Base-by-base conservation (phyloP, 768 basidiomycete genomes). In the Rhodotorula diobovata region DNA sequence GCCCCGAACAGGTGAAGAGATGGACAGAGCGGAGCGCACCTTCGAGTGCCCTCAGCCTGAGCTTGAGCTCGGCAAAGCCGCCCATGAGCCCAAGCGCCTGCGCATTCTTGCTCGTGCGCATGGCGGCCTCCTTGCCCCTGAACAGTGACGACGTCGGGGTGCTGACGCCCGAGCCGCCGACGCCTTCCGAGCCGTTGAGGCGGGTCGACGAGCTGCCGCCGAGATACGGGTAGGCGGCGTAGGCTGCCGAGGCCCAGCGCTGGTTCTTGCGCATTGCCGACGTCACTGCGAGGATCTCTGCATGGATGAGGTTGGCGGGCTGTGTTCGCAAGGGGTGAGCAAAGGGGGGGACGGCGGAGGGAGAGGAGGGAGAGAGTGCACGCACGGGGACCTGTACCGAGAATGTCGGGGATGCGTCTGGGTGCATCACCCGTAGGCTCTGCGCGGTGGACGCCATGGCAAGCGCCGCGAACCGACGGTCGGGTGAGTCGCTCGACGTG, bases 241-340 rank as follows among this genome's bases (percentile, higher is more conserved):
- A 78, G 10, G 78, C 77, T 0, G 73, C 64, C 7, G 78, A 85
- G 28, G 94, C 90, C 95, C 95, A 97, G 55, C 96, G 87, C 57
- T 94, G 93, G 82, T 98, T 98, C 83, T 93, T 92, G 80, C 95
- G 90, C 94, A 99, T 98, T 30, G 87, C 85, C 4, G 91, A 90
- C 46, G 93, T 96, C 75, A 98, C 91, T 28, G 90, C 84, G 61
- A 93, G 85, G 71, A 97, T 90, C 83, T 98, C 93, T 54, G 93
- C 89, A 71, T 90, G 87, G 45, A 98, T 80, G 54, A 96, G 77
- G 65, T 80, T 79, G 50, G 76, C 62, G 8, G 78, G 59, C 73
- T 74, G 68, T 53, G 6, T 1, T 12, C 30, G 30, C 2, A 23
- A 28, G 53, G 28, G 41, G 43, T 53, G 34, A 16, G 43, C 25